Percentiles rank a stretch among this genome's conserved stretches.
Evolutionary conservation across 495 filamentous ascomycete genomes (phyloP).

Genomic region (Penicillium coprophilum): DNA sequence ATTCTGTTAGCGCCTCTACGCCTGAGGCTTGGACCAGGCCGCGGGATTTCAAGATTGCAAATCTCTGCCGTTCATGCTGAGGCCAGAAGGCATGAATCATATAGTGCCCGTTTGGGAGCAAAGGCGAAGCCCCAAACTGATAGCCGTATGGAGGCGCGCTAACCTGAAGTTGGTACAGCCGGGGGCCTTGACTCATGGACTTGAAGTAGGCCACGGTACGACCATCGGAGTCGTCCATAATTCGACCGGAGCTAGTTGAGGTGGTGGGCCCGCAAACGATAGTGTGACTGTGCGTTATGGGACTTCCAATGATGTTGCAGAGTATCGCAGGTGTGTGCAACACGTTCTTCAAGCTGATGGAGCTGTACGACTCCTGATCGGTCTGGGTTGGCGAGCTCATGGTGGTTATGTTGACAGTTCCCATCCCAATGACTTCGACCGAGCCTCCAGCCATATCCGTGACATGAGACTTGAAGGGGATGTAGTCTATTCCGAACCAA

Average conservation of each 20-base stretch:
- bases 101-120: background rate
- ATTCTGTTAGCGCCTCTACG: background rate
- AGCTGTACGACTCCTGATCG: background rate
- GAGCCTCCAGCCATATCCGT: background rate
- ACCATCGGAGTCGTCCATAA: background rate
- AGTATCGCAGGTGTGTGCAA: background rate
- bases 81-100: background rate
- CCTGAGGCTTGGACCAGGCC: background rate
- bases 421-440: background rate
- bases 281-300: background rate
- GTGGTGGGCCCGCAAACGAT: background rate
- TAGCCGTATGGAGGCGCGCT: background rate
- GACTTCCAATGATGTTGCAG: background rate
- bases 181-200: background rate
- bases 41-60: background rate
- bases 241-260: background rate
- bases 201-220: background rate
- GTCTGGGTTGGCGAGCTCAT: background rate
- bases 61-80: background rate
- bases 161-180: background rate
- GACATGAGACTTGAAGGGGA: background rate
- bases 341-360: background rate
- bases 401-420: background rate
- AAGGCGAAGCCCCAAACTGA: background rate
- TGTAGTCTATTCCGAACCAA: background rate